phyloP scores from a whole-genome alignment of 2,329 filamentous ascomycete species.

The Herpotrichia juniperi region DNA sequence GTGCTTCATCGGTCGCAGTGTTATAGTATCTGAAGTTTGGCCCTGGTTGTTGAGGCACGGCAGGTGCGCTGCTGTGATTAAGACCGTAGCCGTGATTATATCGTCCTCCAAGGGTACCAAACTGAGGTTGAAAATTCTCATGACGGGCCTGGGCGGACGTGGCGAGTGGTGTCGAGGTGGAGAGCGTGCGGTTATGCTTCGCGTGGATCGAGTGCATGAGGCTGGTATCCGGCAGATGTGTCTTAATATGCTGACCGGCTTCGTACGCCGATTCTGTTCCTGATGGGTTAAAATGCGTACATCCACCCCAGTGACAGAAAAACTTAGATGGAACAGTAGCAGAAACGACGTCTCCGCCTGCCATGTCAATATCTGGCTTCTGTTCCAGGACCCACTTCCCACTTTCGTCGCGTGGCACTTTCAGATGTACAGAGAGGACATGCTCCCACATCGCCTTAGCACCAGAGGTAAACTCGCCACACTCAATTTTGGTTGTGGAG shows the following conservation, averaged over 20 bases:
- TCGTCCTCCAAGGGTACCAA: constrained; percentile 30
- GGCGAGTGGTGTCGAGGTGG: constrained; percentile 33
- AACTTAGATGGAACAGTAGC: constrained; percentile 52
- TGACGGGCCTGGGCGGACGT: constrained; percentile 33
- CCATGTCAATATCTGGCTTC: constrained; percentile 44
- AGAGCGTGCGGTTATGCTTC: constrained; percentile 56
- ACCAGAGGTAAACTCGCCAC: constrained; percentile 64
- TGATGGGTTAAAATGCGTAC: constrained; percentile 59
- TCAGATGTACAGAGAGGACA: constrained; percentile 69
- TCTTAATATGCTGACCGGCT: constrained; percentile 70
- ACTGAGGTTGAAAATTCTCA: constrained; percentile 39
- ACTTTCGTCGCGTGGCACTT: constrained; percentile 58
- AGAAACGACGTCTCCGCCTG: constrained; percentile 54
- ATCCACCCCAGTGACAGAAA: constrained; percentile 71
- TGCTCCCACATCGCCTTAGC: constrained; percentile 75
- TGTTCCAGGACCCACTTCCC: constrained; percentile 58
- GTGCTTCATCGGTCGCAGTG: constrained; percentile 55
- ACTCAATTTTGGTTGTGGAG: constrained; percentile 43
- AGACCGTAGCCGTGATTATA: constrained; percentile 20
- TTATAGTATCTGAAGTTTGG: constrained; percentile 49
- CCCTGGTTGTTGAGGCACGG: constrained; percentile 20
- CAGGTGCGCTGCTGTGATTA: constrained; percentile 17
- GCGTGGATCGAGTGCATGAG: constrained; percentile 46
- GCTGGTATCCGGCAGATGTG: constrained; percentile 63
- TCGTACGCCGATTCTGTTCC: constrained; percentile 49